A percentile compares a stretch with the other conserved stretches of the same genome.
These are phyloP conservation scores for Brassica napus DNA, from an alignment of 345 rosid genomes.

Conservation along the genomic window Da-Ae NC_063452.1:1334001-1334500, in stretches of 20 bases:
- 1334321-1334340: conserved; percentile 35
- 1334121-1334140: conserved; percentile 5
- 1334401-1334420: conserved; percentile 48
- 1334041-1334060: background rate
- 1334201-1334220: background rate
- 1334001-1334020: too few relatives aligned
- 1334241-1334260: background rate
- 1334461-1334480: conserved; percentile 40
- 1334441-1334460: conserved; percentile 54
- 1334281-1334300: background rate
- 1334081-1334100: background rate
- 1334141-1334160: background rate
- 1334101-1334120: background rate
- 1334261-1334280: background rate
- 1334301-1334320: conserved; percentile 44
- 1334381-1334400: conserved; percentile 58
- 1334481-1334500: conserved; percentile 70
- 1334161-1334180: background rate
- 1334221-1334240: too few relatives aligned
- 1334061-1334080: conserved; percentile 10
- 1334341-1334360: conserved; percentile 55
- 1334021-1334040: background rate
- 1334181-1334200: background rate
- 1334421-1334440: conserved; percentile 64
- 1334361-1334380: conserved; percentile 60